Percentiles rank a stretch among this genome's conserved stretches.
phyloP scores from a whole-genome alignment of 495 filamentous ascomycete genomes.

The Astrocystis sublimbata region DNA sequence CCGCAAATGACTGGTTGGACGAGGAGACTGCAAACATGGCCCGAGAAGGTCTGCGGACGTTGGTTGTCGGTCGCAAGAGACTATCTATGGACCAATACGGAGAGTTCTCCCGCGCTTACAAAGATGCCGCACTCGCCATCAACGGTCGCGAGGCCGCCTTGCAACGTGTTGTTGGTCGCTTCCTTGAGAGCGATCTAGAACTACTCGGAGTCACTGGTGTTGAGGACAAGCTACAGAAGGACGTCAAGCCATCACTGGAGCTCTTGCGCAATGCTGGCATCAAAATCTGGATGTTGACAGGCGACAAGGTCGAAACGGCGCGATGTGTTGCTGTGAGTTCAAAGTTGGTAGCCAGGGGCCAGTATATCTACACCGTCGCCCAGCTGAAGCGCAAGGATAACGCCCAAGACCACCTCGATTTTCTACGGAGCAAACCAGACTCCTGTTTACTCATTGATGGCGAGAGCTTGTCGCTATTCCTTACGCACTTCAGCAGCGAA shows the following conservation, averaged over 20 bases:
- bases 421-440: conserved; percentile 86
- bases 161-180: conserved; percentile 73
- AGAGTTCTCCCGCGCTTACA: conserved; percentile 74
- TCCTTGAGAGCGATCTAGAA: conserved; percentile 86
- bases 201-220: conserved; percentile 95
- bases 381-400: conserved; percentile 76
- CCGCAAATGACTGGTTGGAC: conserved; percentile 95
- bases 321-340: conserved; percentile 93
- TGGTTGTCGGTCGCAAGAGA: conserved; percentile 87
- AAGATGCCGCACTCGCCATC: conserved; percentile 76
- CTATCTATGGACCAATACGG: conserved; percentile 74
- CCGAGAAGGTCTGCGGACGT: conserved; percentile 88
- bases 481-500: conserved; percentile 73
- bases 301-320: conserved; percentile 98
- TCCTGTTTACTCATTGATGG: conserved; percentile 91
- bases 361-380: conserved; percentile 92
- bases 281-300: conserved; percentile 99
- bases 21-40: conserved; percentile 99
- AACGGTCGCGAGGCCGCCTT: conserved; percentile 77
- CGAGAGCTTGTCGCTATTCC: conserved; percentile 79
- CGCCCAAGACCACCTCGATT: conserved; percentile 82
- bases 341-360: conserved; percentile 90
- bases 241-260: conserved; percentile 94
- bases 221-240: conserved; percentile 91
- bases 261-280: conserved; percentile 97